Percentiles rank a stretch among this genome's conserved stretches.
phyloP scores from a whole-genome alignment of 225 moss, liverwort and hornwort species.

The Pseudisothecium myosuroides region DNA sequence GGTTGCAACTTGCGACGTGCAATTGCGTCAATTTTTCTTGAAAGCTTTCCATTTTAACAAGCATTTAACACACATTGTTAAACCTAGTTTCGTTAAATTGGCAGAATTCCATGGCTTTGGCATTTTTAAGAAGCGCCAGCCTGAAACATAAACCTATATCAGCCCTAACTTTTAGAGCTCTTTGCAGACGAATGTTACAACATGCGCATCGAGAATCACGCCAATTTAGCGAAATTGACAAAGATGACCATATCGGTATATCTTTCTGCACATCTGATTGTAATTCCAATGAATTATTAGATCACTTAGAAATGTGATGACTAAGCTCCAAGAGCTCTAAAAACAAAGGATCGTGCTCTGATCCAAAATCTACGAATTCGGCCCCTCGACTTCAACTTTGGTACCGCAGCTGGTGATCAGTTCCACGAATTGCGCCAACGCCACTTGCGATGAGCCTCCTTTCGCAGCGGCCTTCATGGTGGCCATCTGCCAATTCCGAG shows the following conservation, averaged over 20 bases:
- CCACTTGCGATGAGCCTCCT: not conserved
- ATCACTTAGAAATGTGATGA: not conserved
- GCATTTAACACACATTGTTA: not conserved
- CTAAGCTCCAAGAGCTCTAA: not conserved
- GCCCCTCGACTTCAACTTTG: not conserved
- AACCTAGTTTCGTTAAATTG: not conserved
- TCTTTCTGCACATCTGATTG: not conserved
- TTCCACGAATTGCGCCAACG: not conserved
- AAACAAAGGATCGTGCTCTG: not conserved
- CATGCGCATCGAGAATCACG: not conserved
- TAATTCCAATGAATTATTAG: not conserved
- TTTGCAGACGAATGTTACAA: not conserved
- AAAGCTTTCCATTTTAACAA: too few relatives aligned
- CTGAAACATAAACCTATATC: not conserved
- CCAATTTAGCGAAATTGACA: not conserved
- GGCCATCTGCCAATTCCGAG: not conserved
- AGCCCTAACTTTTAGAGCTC: not conserved
- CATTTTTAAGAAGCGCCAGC: not conserved
- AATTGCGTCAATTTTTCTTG: not conserved
- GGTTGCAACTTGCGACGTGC: not conserved
- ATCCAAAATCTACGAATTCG: not conserved
- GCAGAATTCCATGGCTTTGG: not conserved
- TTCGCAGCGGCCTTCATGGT: not conserved
- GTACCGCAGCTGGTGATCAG: not conserved
- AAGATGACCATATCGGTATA: not conserved